Evolutionary conservation across 2,329 filamentous ascomycete genomes (phyloP), one percentile per base, ranked within the genome.

Genomic region (Volutella citrinella): DNA sequence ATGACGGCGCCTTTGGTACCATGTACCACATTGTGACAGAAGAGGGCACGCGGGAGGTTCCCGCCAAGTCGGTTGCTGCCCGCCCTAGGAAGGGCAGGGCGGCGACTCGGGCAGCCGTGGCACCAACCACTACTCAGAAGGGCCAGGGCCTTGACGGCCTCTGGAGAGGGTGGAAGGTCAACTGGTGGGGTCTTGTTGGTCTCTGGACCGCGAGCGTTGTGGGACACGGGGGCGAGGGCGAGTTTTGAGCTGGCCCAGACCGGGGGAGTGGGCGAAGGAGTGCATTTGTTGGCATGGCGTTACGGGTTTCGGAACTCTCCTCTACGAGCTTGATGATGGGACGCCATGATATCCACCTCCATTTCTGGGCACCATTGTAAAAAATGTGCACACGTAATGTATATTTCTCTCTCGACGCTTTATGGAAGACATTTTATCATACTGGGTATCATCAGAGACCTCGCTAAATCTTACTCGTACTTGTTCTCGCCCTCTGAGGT

Each of bases 11-110:
- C 2, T 60, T 93, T n/a, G 87, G 88, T 4, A 96, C 91, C 4
- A 90, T 96, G 76, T 91, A 88, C 71, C 78, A 78, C 40, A 93
- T 98, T 42, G 74, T 86, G 2, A 75, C 82, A 21, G 86, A 94
- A 51, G 93, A 98, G 60, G 93, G 93, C 7, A 70, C 69, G 40
- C 68, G 78, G 8, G 62, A 72, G 46, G 60, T 71, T 22, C 51
- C 66, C 30, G 49, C 60, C 30, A 45, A 53, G 37, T 40, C 61
- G 44, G 39, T 55, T 21, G 46, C 46, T 22, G 45, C 59, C 47
- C 59, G 55, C 39, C n/a, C n/a, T n/a, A n/a, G n/a, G n/a, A 57
- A 57, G 37, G 52, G 45, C 45, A 57, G 60, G 49, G 36, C 36
- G 19, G 53, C 60, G 48, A 48, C 57, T 20, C 56, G 54, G 42